Conservation (phyloP, 2,329 filamentous ascomycete species). For the Penicillium sp. region DNA sequence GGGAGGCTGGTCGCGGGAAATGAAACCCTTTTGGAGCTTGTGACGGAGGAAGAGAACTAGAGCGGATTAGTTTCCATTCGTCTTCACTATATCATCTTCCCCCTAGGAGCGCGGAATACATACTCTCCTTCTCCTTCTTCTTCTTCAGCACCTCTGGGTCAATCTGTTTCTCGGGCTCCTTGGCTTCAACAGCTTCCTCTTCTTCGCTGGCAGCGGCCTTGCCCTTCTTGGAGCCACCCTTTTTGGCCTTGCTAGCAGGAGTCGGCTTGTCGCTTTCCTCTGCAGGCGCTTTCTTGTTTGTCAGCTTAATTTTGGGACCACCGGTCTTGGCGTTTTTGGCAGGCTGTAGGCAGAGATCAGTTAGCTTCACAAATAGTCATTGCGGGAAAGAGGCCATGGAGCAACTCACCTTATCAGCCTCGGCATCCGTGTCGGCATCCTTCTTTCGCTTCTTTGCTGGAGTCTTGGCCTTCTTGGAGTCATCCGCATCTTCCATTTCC, state of each 20-base stretch:
- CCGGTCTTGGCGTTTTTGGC: conserved; percentile 59
- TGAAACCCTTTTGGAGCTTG: conserved; percentile 87
- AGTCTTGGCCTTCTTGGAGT: conserved; percentile 49
- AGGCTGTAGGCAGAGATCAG: conserved; percentile 42
- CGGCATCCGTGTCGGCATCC: conserved; percentile 57
- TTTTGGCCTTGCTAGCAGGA: conserved; percentile 53
- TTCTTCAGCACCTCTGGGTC: conserved; percentile 51
- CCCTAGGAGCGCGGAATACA: conserved; percentile 13
- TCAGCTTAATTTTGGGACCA: conserved; percentile 47
- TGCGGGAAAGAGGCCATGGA: not conserved
- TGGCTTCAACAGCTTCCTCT: conserved; percentile 50
- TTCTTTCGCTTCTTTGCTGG: conserved; percentile 75
- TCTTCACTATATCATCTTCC: too few relatives aligned
- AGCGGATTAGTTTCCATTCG: too few relatives aligned
- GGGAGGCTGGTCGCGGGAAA: conserved; percentile 77
- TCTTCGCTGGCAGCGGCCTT: conserved; percentile 49
- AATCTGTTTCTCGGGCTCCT: conserved; percentile 49
- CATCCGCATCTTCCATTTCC: conserved; percentile 46
- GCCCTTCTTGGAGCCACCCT: conserved; percentile 40
- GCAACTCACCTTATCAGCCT: conserved; percentile 59
- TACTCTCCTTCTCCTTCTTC: conserved; percentile 55
- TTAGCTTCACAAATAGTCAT: conserved; percentile 3
- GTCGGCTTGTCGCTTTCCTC: conserved; percentile 45
- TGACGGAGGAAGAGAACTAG: conserved; percentile 86
- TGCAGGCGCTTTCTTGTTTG: conserved; percentile 54